Evolutionary conservation across 108 stramenopile genomes (phyloP), one percentile per base, ranked within the genome.

Genomic region (Parietichytrium sp.): DNA sequence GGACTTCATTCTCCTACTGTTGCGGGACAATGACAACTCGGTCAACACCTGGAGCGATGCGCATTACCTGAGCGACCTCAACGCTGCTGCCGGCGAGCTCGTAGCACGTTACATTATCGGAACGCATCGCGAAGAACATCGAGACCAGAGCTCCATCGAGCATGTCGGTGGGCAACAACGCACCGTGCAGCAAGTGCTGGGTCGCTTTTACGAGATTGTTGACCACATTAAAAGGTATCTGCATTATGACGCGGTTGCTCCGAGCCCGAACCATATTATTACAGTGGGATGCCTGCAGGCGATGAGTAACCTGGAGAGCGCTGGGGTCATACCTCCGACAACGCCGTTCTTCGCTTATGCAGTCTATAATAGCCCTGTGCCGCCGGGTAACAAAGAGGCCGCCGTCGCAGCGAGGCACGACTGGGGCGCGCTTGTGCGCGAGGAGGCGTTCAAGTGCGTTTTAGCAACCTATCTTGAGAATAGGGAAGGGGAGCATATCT

Each of bases 401-500:
- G 61, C 61, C 42, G 61, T 72, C 10, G 25, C 45, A 10, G 61
- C 61, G 10, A 42, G 38, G 33, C 61, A 72, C 42, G 61, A 72
- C 4, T 72, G 61, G 61, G 61, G 61, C 29, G 38, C 61, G 38
- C 36, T 45, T 27, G 61, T 72, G 8, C 61, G 61, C 20, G 61
- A 72, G 42, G 61, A 72, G 61, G 61, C 61, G 23, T 72, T 72
- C 61, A 72, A 72, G 61, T 33, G 38, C 61, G 45, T 72, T 27
- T 33, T 72, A 6, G 61, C 45, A 6, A 42, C 61, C 33, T 72
- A 72, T 20, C 15, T 72, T 13, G 45, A 72, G 23, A 33, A 72
- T n/a, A 33, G 61, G 6, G 61, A 42, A 25, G 38, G 61, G 10
- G 38, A 33, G 13, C 16, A 33, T 42, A 72, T 72, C 20, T 72